phyloP scores from a whole-genome alignment of 352 stramenopile genomes.

The Phytophthora nicotianae region DNA sequence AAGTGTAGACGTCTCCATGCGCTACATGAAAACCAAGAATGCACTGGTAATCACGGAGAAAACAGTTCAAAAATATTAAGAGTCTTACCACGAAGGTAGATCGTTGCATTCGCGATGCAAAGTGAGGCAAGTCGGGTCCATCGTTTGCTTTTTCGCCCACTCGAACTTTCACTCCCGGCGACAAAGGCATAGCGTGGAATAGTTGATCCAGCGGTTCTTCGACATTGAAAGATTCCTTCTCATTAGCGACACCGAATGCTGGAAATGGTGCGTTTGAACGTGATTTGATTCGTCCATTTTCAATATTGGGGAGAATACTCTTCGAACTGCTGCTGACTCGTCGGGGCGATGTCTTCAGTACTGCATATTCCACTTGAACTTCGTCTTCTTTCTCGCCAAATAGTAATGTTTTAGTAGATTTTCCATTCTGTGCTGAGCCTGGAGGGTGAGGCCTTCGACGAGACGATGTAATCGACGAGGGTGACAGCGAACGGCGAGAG shows the following conservation, averaged over 20 bases:
- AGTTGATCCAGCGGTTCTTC: constrained; percentile 29
- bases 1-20: constrained; percentile 23
- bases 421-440: constrained; percentile 6
- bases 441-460: constrained; percentile 13
- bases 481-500: constrained; percentile 14
- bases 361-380: constrained; percentile 27
- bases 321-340: constrained; percentile 8
- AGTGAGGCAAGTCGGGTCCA: constrained; percentile 34
- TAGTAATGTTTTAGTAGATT: not conserved
- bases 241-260: constrained; percentile 13
- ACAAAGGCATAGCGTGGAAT: constrained; percentile 38
- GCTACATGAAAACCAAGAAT: constrained; percentile 10
- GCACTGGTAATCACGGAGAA: not conserved
- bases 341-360: constrained; percentile 7
- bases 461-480: constrained; percentile 12
- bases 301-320: constrained; percentile 23
- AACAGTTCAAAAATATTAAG: not conserved
- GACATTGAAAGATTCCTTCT: constrained; percentile 2
- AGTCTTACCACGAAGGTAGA: constrained; percentile 40
- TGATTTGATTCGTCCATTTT: constrained; percentile 1
- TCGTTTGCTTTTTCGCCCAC: constrained; percentile 24
- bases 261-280: constrained; percentile 3
- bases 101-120: constrained; percentile 33
- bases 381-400: constrained; percentile 29
- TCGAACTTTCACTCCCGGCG: constrained; percentile 40